Base-by-base conservation (phyloP, 306 rosid genomes). In the Prosopis cineraria region DNA sequence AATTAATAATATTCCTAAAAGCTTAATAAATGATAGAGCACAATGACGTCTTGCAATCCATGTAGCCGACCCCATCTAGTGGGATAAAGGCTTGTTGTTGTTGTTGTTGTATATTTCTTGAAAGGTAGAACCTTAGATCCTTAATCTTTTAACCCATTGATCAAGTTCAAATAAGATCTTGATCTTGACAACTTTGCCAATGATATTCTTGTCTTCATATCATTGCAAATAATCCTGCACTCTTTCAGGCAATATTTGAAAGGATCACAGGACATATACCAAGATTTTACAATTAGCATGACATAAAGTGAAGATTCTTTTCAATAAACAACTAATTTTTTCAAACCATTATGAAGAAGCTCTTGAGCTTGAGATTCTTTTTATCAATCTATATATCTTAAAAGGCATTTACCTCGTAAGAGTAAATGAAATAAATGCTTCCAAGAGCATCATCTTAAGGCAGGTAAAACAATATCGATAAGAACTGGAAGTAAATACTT, bases 401-500 rank as follows among this genome's bases (percentile, higher is more conserved):
- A 34, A 19, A 9, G 27, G 22, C 12, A 34, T 34, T 19, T 9
- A 64, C 25, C 8, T 64, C 25, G 34, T 64, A 43, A 3, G 48
- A 43, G 17, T 41, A 3, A 17, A 34, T n/a, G 22, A 37, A 66
- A 66, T 22, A 40, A 29, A 29, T 29, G n/a, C 52, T 37, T 3
- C 63, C 12, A 40, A 67, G 10, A 31, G n/a, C n/a, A 40, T 22
- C 33, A 20, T 11, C 4, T 14, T 4, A 37, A 69, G 20, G 39
- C 29, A 31, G 63, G 48, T 56, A 52, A 68, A 30, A 10, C 33
- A 76, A 40, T 29, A 59, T 20, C 13, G 9, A 62, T 37, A 48
- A 13, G 72, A 81, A 70, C 62, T 31, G 40, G 36, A 71, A 71
- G 56, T 45, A 45, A 81, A 73, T 25, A 33, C 55, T 63, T 40